These are phyloP conservation scores for Beauveria pseudobassiana DNA, from an alignment of 2,329 filamentous ascomycete species.

Conservation along the genomic window DNA sequence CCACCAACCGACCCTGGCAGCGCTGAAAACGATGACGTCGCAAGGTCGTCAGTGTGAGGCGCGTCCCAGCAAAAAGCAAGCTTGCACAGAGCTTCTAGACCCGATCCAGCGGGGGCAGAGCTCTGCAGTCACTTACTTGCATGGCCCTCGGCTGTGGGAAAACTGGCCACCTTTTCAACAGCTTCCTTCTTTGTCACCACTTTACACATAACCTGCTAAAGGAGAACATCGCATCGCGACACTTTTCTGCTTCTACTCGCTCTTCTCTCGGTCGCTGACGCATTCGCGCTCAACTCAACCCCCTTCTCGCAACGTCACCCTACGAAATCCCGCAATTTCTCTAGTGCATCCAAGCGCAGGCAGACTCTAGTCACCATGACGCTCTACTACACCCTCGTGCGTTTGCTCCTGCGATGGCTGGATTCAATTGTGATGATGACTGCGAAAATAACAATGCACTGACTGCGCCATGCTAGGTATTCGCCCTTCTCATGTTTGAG, in stretches of 20 bases:
- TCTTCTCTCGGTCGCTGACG: background rate
- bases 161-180: constrained; percentile 7
- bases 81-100: constrained; percentile 7
- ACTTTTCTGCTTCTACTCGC: background rate
- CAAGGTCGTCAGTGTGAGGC: constrained; percentile 3
- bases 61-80: background rate
- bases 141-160: background rate
- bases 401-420: constrained; percentile 15
- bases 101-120: constrained; percentile 1
- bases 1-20: background rate
- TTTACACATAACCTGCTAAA: background rate
- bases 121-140: background rate
- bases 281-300: background rate
- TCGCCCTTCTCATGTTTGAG: constrained; percentile 73
- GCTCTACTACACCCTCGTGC: constrained; percentile 50
- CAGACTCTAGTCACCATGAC: constrained; percentile 38
- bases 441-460: constrained; percentile 14
- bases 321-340: background rate
- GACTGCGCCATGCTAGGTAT: constrained; percentile 52
- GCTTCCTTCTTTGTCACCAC: background rate
- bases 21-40: constrained; percentile 9
- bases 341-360: background rate
- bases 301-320: background rate
- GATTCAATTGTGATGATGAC: background rate
- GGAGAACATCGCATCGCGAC: background rate